A percentile compares a stretch with the other conserved stretches of the same genome.
These are phyloP conservation scores for Phytomonas sp. DNA, from an alignment of 208 protist species.

Conservation along the genomic window DNA sequence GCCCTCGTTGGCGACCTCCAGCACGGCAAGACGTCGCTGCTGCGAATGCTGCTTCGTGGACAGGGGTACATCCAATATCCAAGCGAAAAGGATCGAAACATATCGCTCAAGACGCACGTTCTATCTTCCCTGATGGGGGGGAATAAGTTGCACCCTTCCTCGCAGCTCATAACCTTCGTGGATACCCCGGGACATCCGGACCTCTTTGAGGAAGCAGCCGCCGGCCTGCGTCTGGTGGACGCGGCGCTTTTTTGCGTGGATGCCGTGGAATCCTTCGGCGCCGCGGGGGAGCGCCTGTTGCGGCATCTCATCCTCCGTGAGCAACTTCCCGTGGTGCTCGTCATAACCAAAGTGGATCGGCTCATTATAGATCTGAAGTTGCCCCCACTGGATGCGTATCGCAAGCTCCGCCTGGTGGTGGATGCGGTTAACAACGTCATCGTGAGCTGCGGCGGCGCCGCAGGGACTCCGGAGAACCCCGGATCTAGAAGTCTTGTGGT, in stretches of 20 bases:
- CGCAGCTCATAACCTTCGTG: slow-evolving; percentile 92
- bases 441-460: slow-evolving; percentile 19
- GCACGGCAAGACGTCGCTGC: slow-evolving; percentile 96
- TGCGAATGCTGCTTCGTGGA: slow-evolving; percentile 70
- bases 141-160: slow-evolving; percentile 30
- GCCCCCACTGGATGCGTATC: slow-evolving; percentile 97
- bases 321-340: slow-evolving; percentile 82
- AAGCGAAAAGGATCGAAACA: slow-evolving; percentile 53
- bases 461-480: slow-evolving; percentile 6
- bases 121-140: slow-evolving; percentile 41
- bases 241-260: slow-evolving; percentile 96
- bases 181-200: slow-evolving; percentile 99
- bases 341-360: slow-evolving; percentile 98
- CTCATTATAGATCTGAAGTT: slow-evolving; percentile 98
- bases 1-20: slow-evolving; percentile 92
- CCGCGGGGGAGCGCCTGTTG: slow-evolving; percentile 80
- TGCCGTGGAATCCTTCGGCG: slow-evolving; percentile 93
- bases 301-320: slow-evolving; percentile 68
- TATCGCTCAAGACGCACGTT: slow-evolving; percentile 66
- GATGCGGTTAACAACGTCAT: slow-evolving; percentile 94
- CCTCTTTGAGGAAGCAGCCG: slow-evolving; percentile 94
- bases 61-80: slow-evolving; percentile 32
- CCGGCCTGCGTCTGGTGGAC: slow-evolving; percentile 93
- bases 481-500: slow-evolving; percentile 23
- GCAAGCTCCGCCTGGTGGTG: slow-evolving; percentile 95